Base-by-base conservation (phyloP, 164 flowering plant genomes). In the Paratinospora sagittata region DNA sequence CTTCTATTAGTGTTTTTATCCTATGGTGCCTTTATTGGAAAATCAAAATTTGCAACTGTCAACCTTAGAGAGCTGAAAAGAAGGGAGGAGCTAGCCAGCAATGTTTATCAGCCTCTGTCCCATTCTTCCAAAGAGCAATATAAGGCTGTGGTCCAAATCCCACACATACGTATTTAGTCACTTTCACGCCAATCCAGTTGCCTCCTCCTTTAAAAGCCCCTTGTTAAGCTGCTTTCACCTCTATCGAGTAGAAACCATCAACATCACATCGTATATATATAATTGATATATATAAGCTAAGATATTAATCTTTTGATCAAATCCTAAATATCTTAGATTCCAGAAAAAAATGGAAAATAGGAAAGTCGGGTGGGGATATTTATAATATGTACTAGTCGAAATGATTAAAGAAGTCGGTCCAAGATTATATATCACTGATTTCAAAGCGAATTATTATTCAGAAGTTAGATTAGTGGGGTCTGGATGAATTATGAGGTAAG, bases 1-100 rank as follows among this genome's bases (percentile, higher is more conserved):
- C 68, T 41, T 62, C 55, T 70, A 39, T 7, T 21, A 37, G 11
- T 55, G n/a, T n/a, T 41, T 60, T 39, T n/a, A 13, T 33, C 30
- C 16, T 5, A n/a, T 12, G n/a, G 14, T 63, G 1, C 21, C 30
- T 52, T 66, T 66, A 8, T n/a, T 8, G 27, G 34, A 41, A 71
- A 45, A 19, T 26, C 19, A 64, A 27, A 34, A 64, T 19, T 65
- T 65, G 74, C 13, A 64, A 71, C 30, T 58, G 65, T 70, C 52
- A 36, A n/a, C n/a, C 49, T 11, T 69, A n/a, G n/a, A 69, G 58
- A 33, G 65, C 65, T 70, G 65, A 70, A 70, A 58, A 27, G 58
- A 52, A 16, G 21, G 58, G 19, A 52, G 21, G 58, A n/a, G n/a
- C n/a, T n/a, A n/a, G 58, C 19, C 5, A 21, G n/a, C 30, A 55